Conservation (phyloP, 2,329 filamentous ascomycete genomes). For the Colletotrichum tanaceti region DNA sequence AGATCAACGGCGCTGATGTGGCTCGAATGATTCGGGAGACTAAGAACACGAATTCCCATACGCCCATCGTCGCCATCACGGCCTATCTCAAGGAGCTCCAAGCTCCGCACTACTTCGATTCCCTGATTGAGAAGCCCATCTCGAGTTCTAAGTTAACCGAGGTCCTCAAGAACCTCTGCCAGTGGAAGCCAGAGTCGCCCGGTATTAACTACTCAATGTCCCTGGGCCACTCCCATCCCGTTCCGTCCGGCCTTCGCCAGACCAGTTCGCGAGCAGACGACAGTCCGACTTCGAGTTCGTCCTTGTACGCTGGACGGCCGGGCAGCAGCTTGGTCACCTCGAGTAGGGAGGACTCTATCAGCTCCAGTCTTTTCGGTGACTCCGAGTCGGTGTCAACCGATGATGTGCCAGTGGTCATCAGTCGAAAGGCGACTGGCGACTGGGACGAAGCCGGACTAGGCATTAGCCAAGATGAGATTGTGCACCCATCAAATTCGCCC, state of each 20-base stretch:
- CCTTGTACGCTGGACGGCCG: constrained; percentile 74
- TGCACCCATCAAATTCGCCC: constrained; percentile 50
- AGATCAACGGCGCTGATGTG: constrained; percentile 94
- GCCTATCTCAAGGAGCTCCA: constrained; percentile 98
- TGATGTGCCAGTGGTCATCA: constrained; percentile 80
- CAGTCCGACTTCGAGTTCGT: constrained; percentile 85
- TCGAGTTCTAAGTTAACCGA: constrained; percentile 92
- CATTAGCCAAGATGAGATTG: constrained; percentile 73
- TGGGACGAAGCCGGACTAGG: constrained; percentile 85
- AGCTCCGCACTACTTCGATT: constrained; percentile 95
- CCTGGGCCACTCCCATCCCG: constrained; percentile 65
- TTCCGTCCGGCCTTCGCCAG: constrained; percentile 74
- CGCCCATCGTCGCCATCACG: constrained; percentile 95
- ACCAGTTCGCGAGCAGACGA: constrained; percentile 75
- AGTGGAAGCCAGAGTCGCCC: constrained; percentile 85
- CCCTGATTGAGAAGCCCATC: constrained; percentile 94
- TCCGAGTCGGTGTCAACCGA: constrained; percentile 82
- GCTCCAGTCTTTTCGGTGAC: constrained; percentile 88
- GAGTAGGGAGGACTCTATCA: constrained; percentile 88
- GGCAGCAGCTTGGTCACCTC: constrained; percentile 82
- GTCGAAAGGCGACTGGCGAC: constrained; percentile 78
- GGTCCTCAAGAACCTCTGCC: constrained; percentile 86
- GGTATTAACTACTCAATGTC: constrained; percentile 55
- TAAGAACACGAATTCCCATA: constrained; percentile 93
- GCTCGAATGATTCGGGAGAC: constrained; percentile 98